Conservation (phyloP, 768 basidiomycete species). For the Scleroderma bovista region DNA sequence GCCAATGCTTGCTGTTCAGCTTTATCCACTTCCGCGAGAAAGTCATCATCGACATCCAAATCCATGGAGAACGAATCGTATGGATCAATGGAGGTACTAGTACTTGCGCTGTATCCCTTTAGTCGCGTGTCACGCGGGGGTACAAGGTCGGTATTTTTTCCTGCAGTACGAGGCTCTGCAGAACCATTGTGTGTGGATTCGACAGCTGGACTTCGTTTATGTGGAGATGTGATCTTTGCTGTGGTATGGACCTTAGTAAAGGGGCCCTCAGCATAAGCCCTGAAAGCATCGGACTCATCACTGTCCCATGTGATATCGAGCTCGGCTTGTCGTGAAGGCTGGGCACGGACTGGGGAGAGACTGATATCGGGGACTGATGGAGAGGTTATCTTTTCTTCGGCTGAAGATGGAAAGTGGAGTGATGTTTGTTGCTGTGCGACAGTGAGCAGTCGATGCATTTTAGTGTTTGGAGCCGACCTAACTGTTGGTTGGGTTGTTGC, state of each 20-base stretch:
- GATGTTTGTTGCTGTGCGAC: constrained; percentile 13
- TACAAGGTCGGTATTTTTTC: not conserved
- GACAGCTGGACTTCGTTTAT: not conserved
- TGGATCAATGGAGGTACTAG: constrained; percentile 17
- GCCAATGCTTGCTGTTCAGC: constrained; percentile 18
- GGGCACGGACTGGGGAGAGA: constrained; percentile 25
- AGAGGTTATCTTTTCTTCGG: not conserved
- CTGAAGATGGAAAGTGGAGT: constrained; percentile 1
- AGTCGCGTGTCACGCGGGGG: not conserved
- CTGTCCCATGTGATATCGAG: constrained; percentile 24
- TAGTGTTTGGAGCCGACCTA: not conserved
- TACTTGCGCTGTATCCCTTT: not conserved
- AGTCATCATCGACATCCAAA: constrained; percentile 33
- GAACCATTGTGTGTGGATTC: not conserved
- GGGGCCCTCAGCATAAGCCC: constrained; percentile 7
- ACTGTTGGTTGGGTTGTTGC: not conserved
- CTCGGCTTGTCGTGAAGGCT: constrained; percentile 11
- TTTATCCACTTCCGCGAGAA: constrained; percentile 34
- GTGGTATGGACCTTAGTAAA: constrained; percentile 1
- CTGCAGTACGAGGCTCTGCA: not conserved
- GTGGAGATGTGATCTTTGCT: constrained; percentile 4
- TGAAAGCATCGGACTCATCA: constrained; percentile 24
- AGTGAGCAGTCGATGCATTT: no score
- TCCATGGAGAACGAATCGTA: constrained; percentile 32
- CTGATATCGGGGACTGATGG: constrained; percentile 20